A percentile compares a stretch with the other conserved stretches of the same genome.
These are phyloP conservation scores for Trichoderma brevicompactum DNA, from an alignment of 2,329 filamentous ascomycete genomes.

Conservation along the genomic window DNA sequence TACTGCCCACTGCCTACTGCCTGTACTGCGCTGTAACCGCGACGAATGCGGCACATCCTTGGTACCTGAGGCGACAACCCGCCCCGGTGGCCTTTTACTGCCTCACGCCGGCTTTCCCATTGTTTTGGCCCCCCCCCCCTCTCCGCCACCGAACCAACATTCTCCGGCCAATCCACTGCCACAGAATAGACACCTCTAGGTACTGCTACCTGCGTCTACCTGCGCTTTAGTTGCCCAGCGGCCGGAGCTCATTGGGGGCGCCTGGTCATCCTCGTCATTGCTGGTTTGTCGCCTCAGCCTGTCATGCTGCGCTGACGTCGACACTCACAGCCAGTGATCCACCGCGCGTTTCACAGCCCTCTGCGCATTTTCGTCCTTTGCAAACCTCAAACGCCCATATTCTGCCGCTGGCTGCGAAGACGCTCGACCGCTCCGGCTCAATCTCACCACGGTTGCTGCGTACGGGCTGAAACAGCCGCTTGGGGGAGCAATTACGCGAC, in stretches of 20 bases:
- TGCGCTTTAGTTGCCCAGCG: not conserved
- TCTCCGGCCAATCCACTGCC: slow-evolving; percentile 7
- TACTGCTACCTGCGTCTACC: slow-evolving; percentile 4
- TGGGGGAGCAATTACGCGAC: slow-evolving; percentile 27
- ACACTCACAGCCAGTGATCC: slow-evolving; percentile 43
- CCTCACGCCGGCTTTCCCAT: slow-evolving; percentile 9
- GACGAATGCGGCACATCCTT: slow-evolving; percentile 35
- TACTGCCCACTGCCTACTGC: too few species aligned
- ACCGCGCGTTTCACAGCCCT: slow-evolving; percentile 40
- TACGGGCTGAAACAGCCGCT: slow-evolving; percentile 24
- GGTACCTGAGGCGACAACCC: slow-evolving; percentile 27
- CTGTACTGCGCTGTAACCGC: not conserved
- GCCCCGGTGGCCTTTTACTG: slow-evolving; percentile 1
- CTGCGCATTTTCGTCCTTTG: slow-evolving; percentile 33
- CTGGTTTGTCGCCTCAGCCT: slow-evolving; percentile 2
- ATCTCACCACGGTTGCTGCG: slow-evolving; percentile 7
- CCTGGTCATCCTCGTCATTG: slow-evolving; percentile 26
- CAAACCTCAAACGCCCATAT: slow-evolving; percentile 29
- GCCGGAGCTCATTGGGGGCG: not conserved
- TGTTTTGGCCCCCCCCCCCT: slow-evolving; percentile 17
- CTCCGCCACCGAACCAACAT: not conserved
- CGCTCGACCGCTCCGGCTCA: not conserved
- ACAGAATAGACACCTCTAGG: not conserved
- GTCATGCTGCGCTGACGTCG: slow-evolving; percentile 54
- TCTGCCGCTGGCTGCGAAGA: slow-evolving; percentile 35